phyloP scores from a whole-genome alignment of 2,329 filamentous ascomycete genomes.

The Botrytis elliptica region DNA sequence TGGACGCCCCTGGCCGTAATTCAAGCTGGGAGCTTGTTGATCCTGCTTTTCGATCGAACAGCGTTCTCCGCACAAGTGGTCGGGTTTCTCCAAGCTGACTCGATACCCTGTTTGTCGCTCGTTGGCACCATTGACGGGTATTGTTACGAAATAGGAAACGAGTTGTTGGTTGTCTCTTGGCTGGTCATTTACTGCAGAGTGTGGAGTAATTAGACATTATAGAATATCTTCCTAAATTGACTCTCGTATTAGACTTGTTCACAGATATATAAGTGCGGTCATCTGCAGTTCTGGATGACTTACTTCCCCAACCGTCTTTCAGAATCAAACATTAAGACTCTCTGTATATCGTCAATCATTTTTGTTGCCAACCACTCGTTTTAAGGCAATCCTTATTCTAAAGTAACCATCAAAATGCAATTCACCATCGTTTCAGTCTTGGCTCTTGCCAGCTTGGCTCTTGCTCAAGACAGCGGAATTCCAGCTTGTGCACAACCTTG shows the following conservation, averaged over 20 bases:
- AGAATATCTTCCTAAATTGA: constrained; percentile 6
- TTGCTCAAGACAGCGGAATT: constrained; percentile 13
- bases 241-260: background rate
- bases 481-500: constrained; percentile 19
- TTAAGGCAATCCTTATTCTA: constrained; percentile 15
- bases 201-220: constrained; percentile 13
- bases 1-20: background rate
- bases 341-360: background rate
- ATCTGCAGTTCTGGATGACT: constrained; percentile 11
- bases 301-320: background rate
- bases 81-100: constrained; percentile 3
- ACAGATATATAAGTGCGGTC: constrained; percentile 12
- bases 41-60: background rate
- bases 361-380: constrained; percentile 20
- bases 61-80: constrained; percentile 1
- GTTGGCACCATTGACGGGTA: constrained; percentile 8
- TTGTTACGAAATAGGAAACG: constrained; percentile 9
- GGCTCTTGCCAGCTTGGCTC: constrained; percentile 13
- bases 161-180: background rate
- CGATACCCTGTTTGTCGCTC: constrained; percentile 7
- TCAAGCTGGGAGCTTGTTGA: background rate
- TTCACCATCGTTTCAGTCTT: constrained; percentile 16
- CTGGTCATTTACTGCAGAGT: background rate
- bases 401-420: constrained; percentile 16
- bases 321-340: background rate